Evolutionary conservation across 2,329 filamentous ascomycete species (phyloP), one percentile per base, ranked within the genome.

Genomic region (Colletotrichum orbiculare): DNA sequence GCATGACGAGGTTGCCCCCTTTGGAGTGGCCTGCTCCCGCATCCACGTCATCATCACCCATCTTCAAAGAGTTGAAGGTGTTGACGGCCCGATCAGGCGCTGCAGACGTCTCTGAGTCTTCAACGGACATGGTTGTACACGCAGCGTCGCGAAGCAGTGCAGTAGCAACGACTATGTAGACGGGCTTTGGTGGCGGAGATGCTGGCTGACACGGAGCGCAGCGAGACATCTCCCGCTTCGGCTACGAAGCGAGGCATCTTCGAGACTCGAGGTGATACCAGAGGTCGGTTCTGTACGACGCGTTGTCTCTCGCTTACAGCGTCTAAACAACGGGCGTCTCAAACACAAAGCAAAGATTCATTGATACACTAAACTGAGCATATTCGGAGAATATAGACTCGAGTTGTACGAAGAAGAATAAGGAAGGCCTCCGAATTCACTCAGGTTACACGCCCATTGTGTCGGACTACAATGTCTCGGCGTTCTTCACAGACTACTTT

Each of bases 1-100:
- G 58, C 58, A 53, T 66, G 58, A 62, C 8, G 45, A 53, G 47
- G 58, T 39, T 56, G 25, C 53, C 38, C 5, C 52, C 41, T 48
- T 42, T 38, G 37, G 46, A n/a, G 15, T 42, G 33, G 47, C 35
- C 39, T 37, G 13, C 25, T 25, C 25, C 25, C 25, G 25, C 25
- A 52, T 41, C 52, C 52, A 63, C 37, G 41, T 49, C 53, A 63
- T 33, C 37, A 13, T 39, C 25, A 61, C 15, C 17, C 13, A 39
- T 17, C 35, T 47, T n/a, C n/a, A 47, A 38, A 41, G 15, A 45
- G 34, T 6, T 37, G 57, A 34, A 17, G n/a, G 8, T 25, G 17
- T 17, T 10, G 13, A 45, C 43, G 42, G 42, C 17, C 60, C 54
- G 54, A 39, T 39, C 11, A 39, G 54, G 54, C 55, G 60, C 38